These are phyloP conservation scores for Aspergillus sp. DNA, from an alignment of 2,329 filamentous ascomycete species.

Conservation along the genomic window DNA sequence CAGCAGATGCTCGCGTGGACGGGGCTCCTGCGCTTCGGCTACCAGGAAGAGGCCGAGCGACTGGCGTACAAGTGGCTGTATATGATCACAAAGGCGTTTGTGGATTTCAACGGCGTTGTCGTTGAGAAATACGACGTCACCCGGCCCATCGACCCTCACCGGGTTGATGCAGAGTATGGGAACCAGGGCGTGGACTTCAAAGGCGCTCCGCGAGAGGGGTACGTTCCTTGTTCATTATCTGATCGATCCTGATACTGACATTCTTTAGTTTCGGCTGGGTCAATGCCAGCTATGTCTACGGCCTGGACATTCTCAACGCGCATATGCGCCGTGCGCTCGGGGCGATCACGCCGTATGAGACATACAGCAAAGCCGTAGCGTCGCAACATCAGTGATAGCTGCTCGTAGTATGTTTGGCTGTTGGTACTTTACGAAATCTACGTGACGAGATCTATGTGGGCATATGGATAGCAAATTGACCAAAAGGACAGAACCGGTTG, in stretches of 20 bases:
- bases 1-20: constrained; percentile 99
- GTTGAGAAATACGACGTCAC: constrained; percentile 99
- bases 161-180: constrained; percentile 92
- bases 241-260: constrained; percentile 1
- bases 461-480: no score
- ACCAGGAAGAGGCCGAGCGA: constrained; percentile 77
- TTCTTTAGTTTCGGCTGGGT: constrained; percentile 84
- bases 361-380: constrained; percentile 59
- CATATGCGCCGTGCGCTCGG: constrained; percentile 85
- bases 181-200: constrained; percentile 96
- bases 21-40: constrained; percentile 82
- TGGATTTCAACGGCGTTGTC: constrained; percentile 95
- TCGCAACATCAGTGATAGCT: constrained; percentile 17
- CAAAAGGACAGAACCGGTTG: no score
- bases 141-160: constrained; percentile 76
- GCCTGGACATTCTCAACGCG: constrained; percentile 75
- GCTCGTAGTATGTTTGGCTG: not conserved
- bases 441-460: no score
- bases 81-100: constrained; percentile 97
- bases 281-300: constrained; percentile 94
- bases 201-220: constrained; percentile 93
- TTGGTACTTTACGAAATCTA: not conserved
- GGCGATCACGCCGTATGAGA: constrained; percentile 76
- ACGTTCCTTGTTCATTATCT: constrained; percentile 35
- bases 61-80: constrained; percentile 94